These are phyloP conservation scores for Boletus semigastroideus DNA, from an alignment of 1,284 basidiomycete genomes.

Conservation along the genomic window DNA sequence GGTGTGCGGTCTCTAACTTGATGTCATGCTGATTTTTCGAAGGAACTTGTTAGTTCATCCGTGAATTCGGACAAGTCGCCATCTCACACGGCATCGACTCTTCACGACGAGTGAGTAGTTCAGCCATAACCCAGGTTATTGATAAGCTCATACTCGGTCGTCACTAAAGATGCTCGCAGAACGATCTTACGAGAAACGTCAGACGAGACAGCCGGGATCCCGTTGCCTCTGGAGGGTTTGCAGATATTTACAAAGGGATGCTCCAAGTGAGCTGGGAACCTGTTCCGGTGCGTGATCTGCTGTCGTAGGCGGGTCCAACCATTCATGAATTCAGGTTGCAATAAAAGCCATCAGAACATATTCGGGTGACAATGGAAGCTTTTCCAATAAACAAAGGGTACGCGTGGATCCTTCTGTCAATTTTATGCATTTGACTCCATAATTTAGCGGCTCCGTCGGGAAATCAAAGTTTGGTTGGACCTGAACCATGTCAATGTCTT, in stretches of 20 bases:
- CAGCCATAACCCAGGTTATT: neutral
- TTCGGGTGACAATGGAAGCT: conserved; percentile 3
- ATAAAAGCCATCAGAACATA: conserved; percentile 20
- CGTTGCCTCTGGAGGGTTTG: conserved; percentile 15
- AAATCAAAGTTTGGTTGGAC: conserved; percentile 21
- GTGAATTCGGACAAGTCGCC: neutral
- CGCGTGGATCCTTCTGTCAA: neutral
- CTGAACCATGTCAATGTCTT: conserved; percentile 21
- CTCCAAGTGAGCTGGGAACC: conserved; percentile 9
- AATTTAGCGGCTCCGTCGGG: conserved; percentile 16
- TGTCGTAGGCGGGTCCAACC: neutral
- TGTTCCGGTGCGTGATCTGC: conserved; percentile 1
- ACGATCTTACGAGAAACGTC: conserved; percentile 10
- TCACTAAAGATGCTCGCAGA: neutral
- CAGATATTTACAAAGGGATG: conserved; percentile 16
- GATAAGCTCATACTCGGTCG: neutral
- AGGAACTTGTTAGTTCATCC: neutral
- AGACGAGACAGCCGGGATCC: conserved; percentile 13
- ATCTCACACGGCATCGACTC: neutral
- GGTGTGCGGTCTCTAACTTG: neutral
- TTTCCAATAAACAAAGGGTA: conserved; percentile 15
- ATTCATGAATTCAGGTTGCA: conserved; percentile 8
- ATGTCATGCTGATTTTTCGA: neutral
- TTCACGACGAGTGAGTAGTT: conserved; percentile 2
- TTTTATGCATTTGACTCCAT: neutral